A percentile compares a stretch with the other conserved stretches of the same genome.
Evolutionary conservation across 2,329 filamentous ascomycete species (phyloP).

Genomic region (Tolypocladium pustulatum): DNA sequence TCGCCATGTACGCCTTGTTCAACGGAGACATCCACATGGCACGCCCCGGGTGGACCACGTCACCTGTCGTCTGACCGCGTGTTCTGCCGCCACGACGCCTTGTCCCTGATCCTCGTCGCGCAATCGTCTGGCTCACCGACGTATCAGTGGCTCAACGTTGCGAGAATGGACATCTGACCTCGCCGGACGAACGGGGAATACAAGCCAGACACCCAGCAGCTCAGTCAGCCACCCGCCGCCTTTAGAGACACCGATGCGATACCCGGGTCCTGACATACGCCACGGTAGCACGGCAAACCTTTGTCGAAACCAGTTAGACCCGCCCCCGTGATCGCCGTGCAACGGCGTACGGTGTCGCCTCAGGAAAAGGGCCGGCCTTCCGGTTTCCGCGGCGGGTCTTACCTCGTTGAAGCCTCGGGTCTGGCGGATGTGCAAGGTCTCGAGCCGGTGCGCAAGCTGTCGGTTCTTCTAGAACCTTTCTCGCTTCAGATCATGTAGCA

Average conservation of each 20-base stretch:
- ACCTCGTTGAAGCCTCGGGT: not conserved
- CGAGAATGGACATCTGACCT: not conserved
- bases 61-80: not conserved
- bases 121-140: not conserved
- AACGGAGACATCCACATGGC: not conserved
- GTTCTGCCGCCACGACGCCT: not conserved
- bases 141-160: not conserved
- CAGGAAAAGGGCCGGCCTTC: not conserved
- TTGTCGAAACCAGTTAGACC: not conserved
- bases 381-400: not conserved
- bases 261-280: conserved; percentile 1
- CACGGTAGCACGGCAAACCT: not conserved
- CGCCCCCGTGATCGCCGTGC: not conserved
- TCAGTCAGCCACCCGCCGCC: not conserved
- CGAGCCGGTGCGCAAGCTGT: not conserved
- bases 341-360: not conserved
- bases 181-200: not conserved
- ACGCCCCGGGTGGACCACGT: not conserved
- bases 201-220: not conserved
- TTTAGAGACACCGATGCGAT: not conserved
- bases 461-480: not conserved
- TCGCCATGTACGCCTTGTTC: not conserved
- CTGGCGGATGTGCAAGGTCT: not conserved
- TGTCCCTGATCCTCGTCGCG: not conserved
- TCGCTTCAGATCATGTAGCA: not conserved